Conservation (phyloP, 2,329 filamentous ascomycete species). For the Seiridium cupressi region DNA sequence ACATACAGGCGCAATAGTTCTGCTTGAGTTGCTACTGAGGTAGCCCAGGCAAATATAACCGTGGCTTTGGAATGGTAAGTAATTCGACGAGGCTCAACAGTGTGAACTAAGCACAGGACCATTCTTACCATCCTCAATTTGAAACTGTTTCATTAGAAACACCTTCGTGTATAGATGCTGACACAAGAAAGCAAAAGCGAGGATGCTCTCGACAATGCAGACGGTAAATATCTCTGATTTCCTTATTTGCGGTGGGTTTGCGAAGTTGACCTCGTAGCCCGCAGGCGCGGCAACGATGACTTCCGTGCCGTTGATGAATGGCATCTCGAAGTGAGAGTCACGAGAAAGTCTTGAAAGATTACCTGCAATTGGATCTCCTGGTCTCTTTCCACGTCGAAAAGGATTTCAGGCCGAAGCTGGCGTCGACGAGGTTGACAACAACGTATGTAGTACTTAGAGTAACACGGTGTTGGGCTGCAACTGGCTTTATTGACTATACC, state of each 20-base stretch:
- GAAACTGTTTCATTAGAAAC: constrained; percentile 4
- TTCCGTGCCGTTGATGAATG: background rate
- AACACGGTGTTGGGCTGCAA: too few relatives aligned
- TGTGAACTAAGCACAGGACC: background rate
- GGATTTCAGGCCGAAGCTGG: too few relatives aligned
- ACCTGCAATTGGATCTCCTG: too few relatives aligned
- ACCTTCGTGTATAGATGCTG: constrained; percentile 15
- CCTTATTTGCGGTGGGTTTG: constrained; percentile 9
- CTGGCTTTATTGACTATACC: too few relatives aligned
- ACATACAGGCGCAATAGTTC: constrained; percentile 7
- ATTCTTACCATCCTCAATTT: constrained; percentile 12
- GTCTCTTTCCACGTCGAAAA: too few relatives aligned
- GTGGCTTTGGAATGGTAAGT: background rate
- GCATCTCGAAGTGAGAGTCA: background rate
- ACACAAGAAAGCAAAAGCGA: constrained; percentile 12
- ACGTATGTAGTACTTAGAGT: too few relatives aligned
- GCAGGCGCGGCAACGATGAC: constrained; percentile 8
- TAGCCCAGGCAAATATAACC: constrained; percentile 4
- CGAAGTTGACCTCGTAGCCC: constrained; percentile 11
- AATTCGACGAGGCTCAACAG: background rate
- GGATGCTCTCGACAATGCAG: constrained; percentile 8
- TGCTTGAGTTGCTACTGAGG: constrained; percentile 4
- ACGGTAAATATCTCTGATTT: constrained; percentile 8
- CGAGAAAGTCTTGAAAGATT: background rate
- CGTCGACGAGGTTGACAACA: too few relatives aligned